Percentiles rank a stretch among this genome's conserved stretches.
Conservation (phyloP, 352 stramenopile genomes). For the Aphanomyces euteiches region DNA sequence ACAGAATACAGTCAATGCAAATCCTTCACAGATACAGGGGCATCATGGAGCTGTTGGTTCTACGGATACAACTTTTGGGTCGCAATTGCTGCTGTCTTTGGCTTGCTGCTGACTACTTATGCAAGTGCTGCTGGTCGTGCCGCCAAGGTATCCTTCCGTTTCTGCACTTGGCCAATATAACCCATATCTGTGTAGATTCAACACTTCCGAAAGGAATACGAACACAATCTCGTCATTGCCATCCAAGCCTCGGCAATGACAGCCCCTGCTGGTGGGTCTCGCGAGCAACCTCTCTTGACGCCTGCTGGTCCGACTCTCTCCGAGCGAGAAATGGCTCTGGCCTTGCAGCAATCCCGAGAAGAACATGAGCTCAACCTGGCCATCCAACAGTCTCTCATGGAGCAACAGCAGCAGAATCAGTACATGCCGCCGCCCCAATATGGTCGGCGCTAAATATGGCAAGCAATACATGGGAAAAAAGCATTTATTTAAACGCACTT, state of each 20-base stretch:
- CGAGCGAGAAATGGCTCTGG: background rate
- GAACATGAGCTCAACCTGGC: background rate
- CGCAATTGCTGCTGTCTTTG: conserved; percentile 71
- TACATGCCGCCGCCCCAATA: background rate
- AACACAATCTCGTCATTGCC: conserved; percentile 64
- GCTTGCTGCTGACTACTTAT: conserved; percentile 71
- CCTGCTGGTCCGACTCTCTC: background rate
- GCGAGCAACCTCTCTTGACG: conserved; percentile 1
- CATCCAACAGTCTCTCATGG: background rate
- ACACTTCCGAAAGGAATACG: conserved; percentile 84
- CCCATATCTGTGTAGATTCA: conserved; percentile 43
- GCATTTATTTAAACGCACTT: too few relatives aligned
- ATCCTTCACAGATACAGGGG: conserved; percentile 38
- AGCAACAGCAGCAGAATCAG: background rate
- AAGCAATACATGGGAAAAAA: too few relatives aligned
- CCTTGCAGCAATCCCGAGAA: conserved; percentile 4
- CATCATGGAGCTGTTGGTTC: conserved; percentile 80
- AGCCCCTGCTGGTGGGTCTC: background rate
- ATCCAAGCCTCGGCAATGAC: conserved; percentile 56
- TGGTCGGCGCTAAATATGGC: background rate
- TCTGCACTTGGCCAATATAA: background rate
- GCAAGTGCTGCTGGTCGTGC: conserved; percentile 68
- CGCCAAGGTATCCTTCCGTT: conserved; percentile 45
- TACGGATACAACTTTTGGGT: conserved; percentile 86
- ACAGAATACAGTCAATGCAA: conserved; percentile 73